Evolutionary conservation across 257 asterid species (phyloP).

Genomic region (Nicotiana paniculata): DNA sequence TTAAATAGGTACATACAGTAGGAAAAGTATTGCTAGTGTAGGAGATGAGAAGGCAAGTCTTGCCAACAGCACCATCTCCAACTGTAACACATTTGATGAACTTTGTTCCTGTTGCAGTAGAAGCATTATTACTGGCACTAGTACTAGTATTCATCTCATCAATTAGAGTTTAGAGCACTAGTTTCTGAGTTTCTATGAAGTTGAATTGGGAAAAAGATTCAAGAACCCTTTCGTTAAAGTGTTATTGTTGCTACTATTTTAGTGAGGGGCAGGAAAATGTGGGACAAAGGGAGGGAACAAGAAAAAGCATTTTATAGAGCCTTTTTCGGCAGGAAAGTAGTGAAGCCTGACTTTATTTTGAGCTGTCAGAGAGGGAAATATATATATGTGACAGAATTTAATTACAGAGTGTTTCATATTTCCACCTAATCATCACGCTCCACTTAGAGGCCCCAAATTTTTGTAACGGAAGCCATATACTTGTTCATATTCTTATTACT

Average conservation of each 20-base stretch:
- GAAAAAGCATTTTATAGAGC: conserved; percentile 17
- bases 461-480: neutral
- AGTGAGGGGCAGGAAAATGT: neutral
- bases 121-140: conserved; percentile 7
- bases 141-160: conserved; percentile 11
- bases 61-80: conserved; percentile 44
- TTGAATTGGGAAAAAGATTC: neutral
- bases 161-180: neutral
- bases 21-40: conserved; percentile 39
- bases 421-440: neutral
- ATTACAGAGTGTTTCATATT: neutral
- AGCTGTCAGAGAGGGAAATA: conserved; percentile 22
- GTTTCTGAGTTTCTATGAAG: neutral
- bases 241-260: neutral
- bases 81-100: conserved; percentile 40
- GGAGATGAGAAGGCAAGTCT: conserved; percentile 38
- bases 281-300: conserved; percentile 5
- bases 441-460: neutral
- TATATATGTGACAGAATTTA: neutral
- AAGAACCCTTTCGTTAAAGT: neutral
- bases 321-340: conserved; percentile 18
- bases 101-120: conserved; percentile 18
- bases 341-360: conserved; percentile 19
- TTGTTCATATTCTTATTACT: too few species aligned
- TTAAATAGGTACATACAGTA: conserved; percentile 6